Evolutionary conservation across 202 grass and related monocot species (phyloP).

Genomic region (Hordeum pubiflorum): DNA sequence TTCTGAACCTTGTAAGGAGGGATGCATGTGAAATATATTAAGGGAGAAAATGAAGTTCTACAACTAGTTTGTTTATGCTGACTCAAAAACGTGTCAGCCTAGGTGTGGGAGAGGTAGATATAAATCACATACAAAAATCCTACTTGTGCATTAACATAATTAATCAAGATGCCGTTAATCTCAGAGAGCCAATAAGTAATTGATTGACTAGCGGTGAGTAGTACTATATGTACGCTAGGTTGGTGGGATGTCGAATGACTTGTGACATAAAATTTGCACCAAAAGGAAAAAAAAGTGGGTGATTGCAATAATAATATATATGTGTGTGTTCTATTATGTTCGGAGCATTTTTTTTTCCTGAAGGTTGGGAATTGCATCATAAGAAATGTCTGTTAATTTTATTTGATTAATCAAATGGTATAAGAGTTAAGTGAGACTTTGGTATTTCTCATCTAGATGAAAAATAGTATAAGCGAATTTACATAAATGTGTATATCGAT

Average conservation of each 20-base stretch:
- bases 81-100: not conserved
- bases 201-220: not conserved
- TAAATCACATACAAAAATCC: not conserved
- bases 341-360: too few species aligned
- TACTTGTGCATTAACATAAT: not conserved
- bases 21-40: not conserved
- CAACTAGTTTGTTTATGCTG: not conserved
- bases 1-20: not conserved
- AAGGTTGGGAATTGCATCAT: too few species aligned
- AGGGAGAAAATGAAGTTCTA: not conserved
- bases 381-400: too few species aligned
- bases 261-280: not conserved
- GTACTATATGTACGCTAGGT: not conserved
- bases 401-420: too few species aligned
- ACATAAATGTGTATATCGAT: too few species aligned
- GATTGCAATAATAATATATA: not conserved
- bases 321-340: too few species aligned
- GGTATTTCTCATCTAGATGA: too few species aligned
- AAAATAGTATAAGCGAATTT: too few species aligned
- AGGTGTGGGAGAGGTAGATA: not conserved
- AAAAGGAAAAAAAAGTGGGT: not conserved
- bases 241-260: not conserved
- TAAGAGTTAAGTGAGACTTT: too few species aligned
- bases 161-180: not conserved
- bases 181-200: not conserved